phyloP scores from a whole-genome alignment of 192 early-diverging fungal genomes.

The Mortierella claussenii region DNA sequence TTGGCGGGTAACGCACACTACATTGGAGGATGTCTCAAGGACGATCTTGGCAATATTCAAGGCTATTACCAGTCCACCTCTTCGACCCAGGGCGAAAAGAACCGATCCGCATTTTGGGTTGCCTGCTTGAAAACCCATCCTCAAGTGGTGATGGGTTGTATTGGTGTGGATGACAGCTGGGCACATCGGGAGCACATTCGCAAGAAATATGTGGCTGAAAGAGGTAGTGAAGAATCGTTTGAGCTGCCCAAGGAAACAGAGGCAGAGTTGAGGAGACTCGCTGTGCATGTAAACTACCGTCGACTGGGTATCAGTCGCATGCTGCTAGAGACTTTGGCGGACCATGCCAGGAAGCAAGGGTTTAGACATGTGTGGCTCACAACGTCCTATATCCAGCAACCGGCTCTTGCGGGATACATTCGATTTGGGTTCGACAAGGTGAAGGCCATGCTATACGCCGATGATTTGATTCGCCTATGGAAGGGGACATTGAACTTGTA shows the following conservation, averaged over 20 bases:
- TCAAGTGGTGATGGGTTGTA: conserved; percentile 40
- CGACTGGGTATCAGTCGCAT: conserved; percentile 29
- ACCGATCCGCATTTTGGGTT: conserved; percentile 47
- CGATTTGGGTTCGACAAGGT: conserved; percentile 24
- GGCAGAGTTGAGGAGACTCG: conserved; percentile 29
- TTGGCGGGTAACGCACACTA: background rate
- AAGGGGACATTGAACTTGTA: conserved; percentile 10
- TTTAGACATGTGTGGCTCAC: conserved; percentile 16
- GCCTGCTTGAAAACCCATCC: conserved; percentile 39
- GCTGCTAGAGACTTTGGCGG: conserved; percentile 15
- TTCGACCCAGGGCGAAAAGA: background rate
- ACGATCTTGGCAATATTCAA: conserved; percentile 35
- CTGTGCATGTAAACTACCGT: conserved; percentile 38
- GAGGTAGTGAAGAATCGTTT: background rate
- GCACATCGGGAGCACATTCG: conserved; percentile 6
- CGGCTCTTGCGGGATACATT: conserved; percentile 24
- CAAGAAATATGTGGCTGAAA: conserved; percentile 13
- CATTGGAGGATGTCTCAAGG: conserved; percentile 9
- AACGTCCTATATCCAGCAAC: conserved; percentile 9
- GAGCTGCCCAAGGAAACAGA: background rate
- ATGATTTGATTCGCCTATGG: conserved; percentile 16
- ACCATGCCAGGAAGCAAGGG: conserved; percentile 15
- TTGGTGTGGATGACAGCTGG: conserved; percentile 26
- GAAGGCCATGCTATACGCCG: background rate
- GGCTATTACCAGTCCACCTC: conserved; percentile 22